Evolutionary conservation across 208 protist species (phyloP).

Genomic region (Crithidia fasciculata): DNA sequence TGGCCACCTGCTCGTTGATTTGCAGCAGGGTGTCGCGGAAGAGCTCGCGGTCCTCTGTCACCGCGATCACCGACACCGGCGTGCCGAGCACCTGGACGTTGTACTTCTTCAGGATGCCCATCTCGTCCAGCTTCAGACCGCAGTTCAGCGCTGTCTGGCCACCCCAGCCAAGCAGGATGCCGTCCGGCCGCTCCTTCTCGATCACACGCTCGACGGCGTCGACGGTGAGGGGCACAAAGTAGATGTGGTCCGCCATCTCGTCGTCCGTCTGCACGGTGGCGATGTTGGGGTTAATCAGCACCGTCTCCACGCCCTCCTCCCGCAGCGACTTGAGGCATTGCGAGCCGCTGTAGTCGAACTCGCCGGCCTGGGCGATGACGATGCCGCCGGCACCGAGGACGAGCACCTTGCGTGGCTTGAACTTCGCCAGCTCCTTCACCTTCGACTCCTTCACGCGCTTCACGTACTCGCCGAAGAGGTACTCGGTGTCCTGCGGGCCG

Average conservation of each 20-base stretch:
- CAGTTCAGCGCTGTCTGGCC: conserved; percentile 99
- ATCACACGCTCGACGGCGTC: conserved; percentile 95
- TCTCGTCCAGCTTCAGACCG: conserved; percentile 94
- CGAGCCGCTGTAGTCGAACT: conserved; percentile 99
- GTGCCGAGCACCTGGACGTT: conserved; percentile 96
- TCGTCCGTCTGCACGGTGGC: conserved; percentile 98
- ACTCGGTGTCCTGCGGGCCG: conserved; percentile 98
- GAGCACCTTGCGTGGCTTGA: conserved; percentile 92
- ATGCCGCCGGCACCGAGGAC: conserved; percentile 96
- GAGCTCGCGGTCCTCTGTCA: conserved; percentile 98
- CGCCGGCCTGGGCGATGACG: conserved; percentile 98
- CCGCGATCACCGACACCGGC: conserved; percentile 94
- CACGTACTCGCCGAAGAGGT: conserved; percentile 97
- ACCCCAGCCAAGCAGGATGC: conserved; percentile 97
- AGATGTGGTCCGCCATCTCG: conserved; percentile 97
- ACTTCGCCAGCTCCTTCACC: conserved; percentile 66
- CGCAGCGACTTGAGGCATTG: conserved; percentile 98
- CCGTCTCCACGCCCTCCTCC: conserved; percentile 96
- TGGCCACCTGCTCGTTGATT: conserved; percentile 95
- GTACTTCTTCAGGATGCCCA: conserved; percentile 93
- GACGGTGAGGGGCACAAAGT: conserved; percentile 96
- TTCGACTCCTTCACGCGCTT: conserved; percentile 78
- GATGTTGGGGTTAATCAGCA: conserved; percentile 99
- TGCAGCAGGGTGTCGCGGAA: conserved; percentile 96
- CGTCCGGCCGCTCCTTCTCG: conserved; percentile 94